These are phyloP conservation scores for Mimosa bimucronata DNA, from an alignment of 306 rosid species.

Conservation along the genomic window DNA sequence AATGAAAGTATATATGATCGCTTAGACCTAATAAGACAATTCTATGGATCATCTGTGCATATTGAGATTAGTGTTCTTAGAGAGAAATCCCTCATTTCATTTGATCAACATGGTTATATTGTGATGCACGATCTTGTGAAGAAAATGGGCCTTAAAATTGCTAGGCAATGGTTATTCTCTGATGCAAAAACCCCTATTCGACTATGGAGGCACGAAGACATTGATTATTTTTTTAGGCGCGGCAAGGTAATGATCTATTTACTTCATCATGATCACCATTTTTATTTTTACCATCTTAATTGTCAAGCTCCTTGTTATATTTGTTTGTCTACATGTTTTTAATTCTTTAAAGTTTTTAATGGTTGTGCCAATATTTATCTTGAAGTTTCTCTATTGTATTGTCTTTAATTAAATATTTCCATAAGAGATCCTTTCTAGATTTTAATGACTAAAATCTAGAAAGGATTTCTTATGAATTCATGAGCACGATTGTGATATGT, in stretches of 20 bases:
- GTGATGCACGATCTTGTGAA: neutral
- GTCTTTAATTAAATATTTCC: too few relatives aligned
- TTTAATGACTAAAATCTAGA: too few relatives aligned
- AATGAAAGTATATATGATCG: rapidly evolving
- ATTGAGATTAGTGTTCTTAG: neutral
- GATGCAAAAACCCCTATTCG: neutral
- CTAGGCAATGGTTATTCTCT: neutral
- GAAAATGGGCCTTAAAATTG: neutral
- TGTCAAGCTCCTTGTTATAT: too few relatives aligned
- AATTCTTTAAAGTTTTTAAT: too few relatives aligned
- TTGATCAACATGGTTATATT: neutral
- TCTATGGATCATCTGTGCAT: neutral
- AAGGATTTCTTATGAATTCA: too few relatives aligned
- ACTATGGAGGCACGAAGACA: neutral
- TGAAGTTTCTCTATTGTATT: too few relatives aligned
- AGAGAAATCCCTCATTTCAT: neutral
- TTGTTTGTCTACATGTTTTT: too few relatives aligned
- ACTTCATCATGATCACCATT: too few relatives aligned
- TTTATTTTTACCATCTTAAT: too few relatives aligned
- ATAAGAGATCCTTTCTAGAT: too few relatives aligned
- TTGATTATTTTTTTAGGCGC: neutral
- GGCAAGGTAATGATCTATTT: neutral
- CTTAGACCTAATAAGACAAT: neutral
- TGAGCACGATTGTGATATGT: too few relatives aligned
- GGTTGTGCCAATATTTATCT: too few relatives aligned